Evolutionary conservation across 2,329 filamentous ascomycete species (phyloP).

Genomic region (Hypoxylon sp.): DNA sequence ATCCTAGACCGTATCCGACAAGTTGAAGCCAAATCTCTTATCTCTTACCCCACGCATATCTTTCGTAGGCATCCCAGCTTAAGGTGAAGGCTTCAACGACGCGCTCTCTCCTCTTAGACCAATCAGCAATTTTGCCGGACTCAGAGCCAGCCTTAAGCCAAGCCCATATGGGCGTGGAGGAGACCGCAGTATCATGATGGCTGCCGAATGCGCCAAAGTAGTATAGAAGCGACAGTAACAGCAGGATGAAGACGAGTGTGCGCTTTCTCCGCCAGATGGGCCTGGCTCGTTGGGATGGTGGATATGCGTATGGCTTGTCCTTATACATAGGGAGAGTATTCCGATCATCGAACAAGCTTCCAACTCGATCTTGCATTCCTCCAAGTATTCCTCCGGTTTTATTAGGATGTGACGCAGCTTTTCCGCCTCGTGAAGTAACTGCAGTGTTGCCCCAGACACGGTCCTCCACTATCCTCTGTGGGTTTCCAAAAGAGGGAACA

Average conservation of each 20-base stretch:
- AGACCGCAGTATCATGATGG: slow-evolving; percentile 54
- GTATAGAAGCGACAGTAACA: slow-evolving; percentile 74
- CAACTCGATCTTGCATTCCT: slow-evolving; percentile 73
- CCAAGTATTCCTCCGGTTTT: slow-evolving; percentile 59
- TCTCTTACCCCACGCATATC: slow-evolving; percentile 92
- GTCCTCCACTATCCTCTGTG: slow-evolving; percentile 76
- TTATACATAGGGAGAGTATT: slow-evolving; percentile 93
- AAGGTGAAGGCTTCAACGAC: slow-evolving; percentile 92
- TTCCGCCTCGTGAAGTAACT: slow-evolving; percentile 60
- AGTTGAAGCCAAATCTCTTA: slow-evolving; percentile 57
- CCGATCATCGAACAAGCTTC: slow-evolving; percentile 73
- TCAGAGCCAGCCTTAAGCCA: slow-evolving; percentile 70
- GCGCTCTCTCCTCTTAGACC: slow-evolving; percentile 81
- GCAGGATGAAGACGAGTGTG: slow-evolving; percentile 66
- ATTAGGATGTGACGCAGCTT: slow-evolving; percentile 50
- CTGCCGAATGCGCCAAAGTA: slow-evolving; percentile 74
- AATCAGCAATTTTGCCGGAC: slow-evolving; percentile 69
- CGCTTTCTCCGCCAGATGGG: slow-evolving; percentile 76
- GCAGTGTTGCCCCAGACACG: slow-evolving; percentile 72
- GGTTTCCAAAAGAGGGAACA: slow-evolving; percentile 76
- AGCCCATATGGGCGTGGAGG: slow-evolving; percentile 65
- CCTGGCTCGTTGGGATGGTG: slow-evolving; percentile 70
- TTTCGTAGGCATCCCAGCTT: slow-evolving; percentile 93
- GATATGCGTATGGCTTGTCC: slow-evolving; percentile 91
- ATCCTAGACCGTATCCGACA: not conserved